A percentile compares a stretch with the other conserved stretches of the same genome.
Conservation (phyloP, 768 basidiomycete species). For the Saitozyma podzolica region DNA sequence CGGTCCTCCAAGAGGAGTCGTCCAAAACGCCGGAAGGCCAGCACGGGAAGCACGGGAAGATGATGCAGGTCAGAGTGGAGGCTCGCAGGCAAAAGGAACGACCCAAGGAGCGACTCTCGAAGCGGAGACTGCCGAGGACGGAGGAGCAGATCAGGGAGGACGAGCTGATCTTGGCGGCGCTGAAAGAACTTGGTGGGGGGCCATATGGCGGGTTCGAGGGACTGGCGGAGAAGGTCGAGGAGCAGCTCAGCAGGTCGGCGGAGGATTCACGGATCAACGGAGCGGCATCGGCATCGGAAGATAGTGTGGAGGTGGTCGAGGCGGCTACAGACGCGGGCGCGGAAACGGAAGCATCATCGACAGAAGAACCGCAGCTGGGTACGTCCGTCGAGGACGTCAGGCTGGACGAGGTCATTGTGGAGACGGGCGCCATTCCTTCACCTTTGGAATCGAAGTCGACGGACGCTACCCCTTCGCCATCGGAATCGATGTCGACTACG, state of each 20-base stretch:
- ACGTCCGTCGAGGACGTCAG: too few species aligned
- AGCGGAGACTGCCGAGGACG: conserved; percentile 2
- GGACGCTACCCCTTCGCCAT: too few species aligned
- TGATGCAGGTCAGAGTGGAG: background rate
- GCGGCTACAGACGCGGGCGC: background rate
- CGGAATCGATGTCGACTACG: too few species aligned
- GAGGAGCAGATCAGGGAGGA: conserved; percentile 25
- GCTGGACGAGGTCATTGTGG: too few species aligned
- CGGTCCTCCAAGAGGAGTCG: conserved; percentile 24
- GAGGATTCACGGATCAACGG: background rate
- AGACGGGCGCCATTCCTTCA: too few species aligned
- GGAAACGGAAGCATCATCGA: background rate
- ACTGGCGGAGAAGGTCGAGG: conserved; percentile 24
- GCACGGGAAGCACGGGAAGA: background rate
- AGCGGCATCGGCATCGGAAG: background rate
- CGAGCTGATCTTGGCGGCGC: conserved; percentile 20
- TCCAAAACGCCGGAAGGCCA: conserved; percentile 11
- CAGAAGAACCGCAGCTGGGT: background rate
- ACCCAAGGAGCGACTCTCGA: background rate
- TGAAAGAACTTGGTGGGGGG: conserved; percentile 30
- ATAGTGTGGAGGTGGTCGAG: background rate
- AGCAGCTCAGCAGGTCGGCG: background rate
- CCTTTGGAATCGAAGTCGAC: too few species aligned
- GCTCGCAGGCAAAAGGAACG: background rate
- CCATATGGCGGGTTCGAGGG: conserved; percentile 44